Evolutionary conservation across 495 filamentous ascomycete genomes (phyloP).

Genomic region (Parathielavia appendiculata): DNA sequence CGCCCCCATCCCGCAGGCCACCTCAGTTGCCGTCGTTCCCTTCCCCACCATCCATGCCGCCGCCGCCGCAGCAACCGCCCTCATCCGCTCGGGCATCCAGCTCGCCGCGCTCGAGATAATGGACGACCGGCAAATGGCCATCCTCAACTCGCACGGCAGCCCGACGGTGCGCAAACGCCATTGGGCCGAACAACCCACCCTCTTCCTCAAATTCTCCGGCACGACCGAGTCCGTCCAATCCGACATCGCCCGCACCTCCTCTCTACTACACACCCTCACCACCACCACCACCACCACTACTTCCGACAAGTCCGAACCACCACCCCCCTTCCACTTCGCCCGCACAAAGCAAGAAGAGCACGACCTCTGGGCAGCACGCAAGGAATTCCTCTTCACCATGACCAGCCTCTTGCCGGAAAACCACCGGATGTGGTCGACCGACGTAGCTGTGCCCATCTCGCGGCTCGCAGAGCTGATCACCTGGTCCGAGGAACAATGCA

Average conservation of each 20-base stretch:
- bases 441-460: conserved; percentile 67
- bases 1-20: conserved; percentile 57
- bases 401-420: conserved; percentile 45
- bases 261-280: not conserved
- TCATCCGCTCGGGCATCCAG: conserved; percentile 62
- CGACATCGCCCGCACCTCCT: conserved; percentile 28
- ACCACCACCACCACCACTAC: no score
- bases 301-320: not conserved
- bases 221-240: conserved; percentile 36
- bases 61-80: conserved; percentile 55
- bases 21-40: conserved; percentile 59
- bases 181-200: conserved; percentile 61
- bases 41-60: conserved; percentile 59
- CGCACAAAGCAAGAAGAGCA: conserved; percentile 51
- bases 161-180: conserved; percentile 42
- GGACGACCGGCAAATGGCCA: conserved; percentile 68
- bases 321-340: conserved; percentile 52
- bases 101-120: conserved; percentile 67
- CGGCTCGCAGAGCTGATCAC: conserved; percentile 64
- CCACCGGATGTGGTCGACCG: conserved; percentile 61
- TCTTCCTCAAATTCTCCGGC: conserved; percentile 59
- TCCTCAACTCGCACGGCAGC: conserved; percentile 61
- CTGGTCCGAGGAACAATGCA: conserved; percentile 58
- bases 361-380: conserved; percentile 64
- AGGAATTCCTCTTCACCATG: conserved; percentile 59